Evolutionary conservation across 176 grass and related monocot genomes (phyloP).

Genomic region (Calamus simplicifolius): DNA sequence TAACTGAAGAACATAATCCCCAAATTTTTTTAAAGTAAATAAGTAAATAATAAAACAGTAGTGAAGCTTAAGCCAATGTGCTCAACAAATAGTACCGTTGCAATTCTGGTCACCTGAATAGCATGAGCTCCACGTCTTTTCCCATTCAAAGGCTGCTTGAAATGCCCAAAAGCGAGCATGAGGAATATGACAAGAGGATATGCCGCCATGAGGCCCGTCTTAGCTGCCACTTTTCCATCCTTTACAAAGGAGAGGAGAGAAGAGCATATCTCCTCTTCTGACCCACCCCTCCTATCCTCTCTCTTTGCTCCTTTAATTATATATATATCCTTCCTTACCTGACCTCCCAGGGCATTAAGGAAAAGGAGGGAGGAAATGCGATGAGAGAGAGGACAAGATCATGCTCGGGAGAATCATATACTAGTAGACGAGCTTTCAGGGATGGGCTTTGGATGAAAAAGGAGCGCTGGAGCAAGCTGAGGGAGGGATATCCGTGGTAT

Average conservation of each 20-base stretch:
- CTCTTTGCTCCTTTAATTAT: not conserved
- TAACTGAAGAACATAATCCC: too few species aligned
- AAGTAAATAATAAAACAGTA: too few species aligned
- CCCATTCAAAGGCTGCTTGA: not conserved
- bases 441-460: slow-evolving; percentile 20
- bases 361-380: too few species aligned
- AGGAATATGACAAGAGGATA: slow-evolving; percentile 1
- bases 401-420: slow-evolving; percentile 16
- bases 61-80: too few species aligned
- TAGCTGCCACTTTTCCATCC: too few species aligned
- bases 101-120: too few species aligned
- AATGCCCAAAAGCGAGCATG: slow-evolving; percentile 3
- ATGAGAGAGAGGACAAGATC: slow-evolving; percentile 7
- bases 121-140: too few species aligned
- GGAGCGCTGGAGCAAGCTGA: slow-evolving; percentile 1
- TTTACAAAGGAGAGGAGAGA: too few species aligned
- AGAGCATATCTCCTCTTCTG: not conserved
- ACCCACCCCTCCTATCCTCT: not conserved
- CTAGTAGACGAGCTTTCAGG: not conserved
- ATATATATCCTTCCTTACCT: too few species aligned
- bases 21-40: too few species aligned
- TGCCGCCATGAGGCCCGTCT: not conserved
- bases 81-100: too few species aligned
- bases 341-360: too few species aligned
- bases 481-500: slow-evolving; percentile 54